Evolutionary conservation across 257 asterid genomes (phyloP).

Genomic region (Penstemon davidsonii): DNA sequence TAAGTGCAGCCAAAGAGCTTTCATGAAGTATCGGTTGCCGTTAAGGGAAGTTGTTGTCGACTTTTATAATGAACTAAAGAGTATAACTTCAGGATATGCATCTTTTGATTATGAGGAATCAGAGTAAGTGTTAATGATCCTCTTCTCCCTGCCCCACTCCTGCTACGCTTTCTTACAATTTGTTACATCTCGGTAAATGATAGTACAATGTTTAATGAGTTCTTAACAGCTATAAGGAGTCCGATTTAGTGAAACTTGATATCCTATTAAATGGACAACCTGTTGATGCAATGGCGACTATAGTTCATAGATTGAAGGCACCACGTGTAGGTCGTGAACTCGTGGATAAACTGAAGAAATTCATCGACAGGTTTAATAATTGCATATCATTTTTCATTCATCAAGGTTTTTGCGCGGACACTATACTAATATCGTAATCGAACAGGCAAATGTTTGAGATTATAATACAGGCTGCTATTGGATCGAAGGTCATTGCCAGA

Average conservation of each 20-base stretch:
- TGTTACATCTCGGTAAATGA: constrained; percentile 19
- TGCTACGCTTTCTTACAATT: neutral
- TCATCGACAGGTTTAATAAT: constrained; percentile 71
- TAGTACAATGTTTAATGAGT: neutral
- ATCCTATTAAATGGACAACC: constrained; percentile 87
- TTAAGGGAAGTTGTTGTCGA: constrained; percentile 94
- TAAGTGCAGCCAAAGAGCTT: constrained; percentile 76
- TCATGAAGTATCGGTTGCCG: constrained; percentile 91
- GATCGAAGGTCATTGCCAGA: constrained; percentile 84
- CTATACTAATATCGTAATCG: constrained; percentile 13
- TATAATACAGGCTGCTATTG: constrained; percentile 93
- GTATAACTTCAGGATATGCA: constrained; percentile 95
- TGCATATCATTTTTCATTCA: constrained; percentile 5
- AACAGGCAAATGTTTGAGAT: constrained; percentile 99
- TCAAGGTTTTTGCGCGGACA: constrained; percentile 5
- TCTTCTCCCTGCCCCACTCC: constrained; percentile 23
- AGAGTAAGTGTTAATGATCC: constrained; percentile 52
- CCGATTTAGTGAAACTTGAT: constrained; percentile 95
- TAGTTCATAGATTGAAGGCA: constrained; percentile 83
- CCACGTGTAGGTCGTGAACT: constrained; percentile 91
- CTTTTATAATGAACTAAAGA: constrained; percentile 93
- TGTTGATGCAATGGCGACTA: constrained; percentile 98
- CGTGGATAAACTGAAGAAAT: constrained; percentile 86
- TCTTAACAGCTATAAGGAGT: constrained; percentile 72
- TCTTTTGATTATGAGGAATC: constrained; percentile 93